Percentiles rank a stretch among this genome's conserved stretches.
Evolutionary conservation across 257 asterid species (phyloP).

Genomic region (Haberlea rhodopensis): DNA sequence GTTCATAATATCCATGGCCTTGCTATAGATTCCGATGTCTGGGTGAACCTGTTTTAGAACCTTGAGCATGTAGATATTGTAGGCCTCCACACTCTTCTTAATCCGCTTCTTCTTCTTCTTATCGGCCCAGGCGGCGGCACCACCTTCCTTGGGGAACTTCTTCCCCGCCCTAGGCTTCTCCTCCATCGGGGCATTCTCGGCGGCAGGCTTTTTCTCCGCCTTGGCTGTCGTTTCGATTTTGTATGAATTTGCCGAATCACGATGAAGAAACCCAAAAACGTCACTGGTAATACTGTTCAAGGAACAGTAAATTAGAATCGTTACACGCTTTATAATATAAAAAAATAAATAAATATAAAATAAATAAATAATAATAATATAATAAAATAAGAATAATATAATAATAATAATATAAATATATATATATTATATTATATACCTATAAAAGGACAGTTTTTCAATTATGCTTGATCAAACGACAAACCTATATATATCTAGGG

Average conservation of each 20-base stretch:
- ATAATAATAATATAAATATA: no score
- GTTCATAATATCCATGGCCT: conserved; percentile 80
- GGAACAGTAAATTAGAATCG: no score
- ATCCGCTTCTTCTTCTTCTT: conserved; percentile 62
- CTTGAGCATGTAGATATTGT: conserved; percentile 79
- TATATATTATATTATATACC: no score
- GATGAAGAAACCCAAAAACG: no score
- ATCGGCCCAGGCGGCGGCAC: conserved; percentile 45
- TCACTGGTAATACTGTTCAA: no score
- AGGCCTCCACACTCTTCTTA: conserved; percentile 52
- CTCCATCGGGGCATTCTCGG: conserved; percentile 63
- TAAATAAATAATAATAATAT: no score
- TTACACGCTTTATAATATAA: no score
- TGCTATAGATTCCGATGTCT: conserved; percentile 70
- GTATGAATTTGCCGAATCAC: not conserved
- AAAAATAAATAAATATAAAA: no score
- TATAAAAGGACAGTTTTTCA: no score
- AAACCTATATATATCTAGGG: no score
- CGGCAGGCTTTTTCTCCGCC: conserved; percentile 63
- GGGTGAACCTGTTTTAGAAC: conserved; percentile 73
- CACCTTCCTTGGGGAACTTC: conserved; percentile 60
- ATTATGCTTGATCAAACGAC: no score
- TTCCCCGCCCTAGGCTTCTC: conserved; percentile 69
- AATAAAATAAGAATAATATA: no score
- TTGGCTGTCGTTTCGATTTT: conserved; percentile 43